These are phyloP conservation scores for Ganoderma boninense DNA, from an alignment of 1,284 basidiomycete genomes.

Conservation along the genomic window DNA sequence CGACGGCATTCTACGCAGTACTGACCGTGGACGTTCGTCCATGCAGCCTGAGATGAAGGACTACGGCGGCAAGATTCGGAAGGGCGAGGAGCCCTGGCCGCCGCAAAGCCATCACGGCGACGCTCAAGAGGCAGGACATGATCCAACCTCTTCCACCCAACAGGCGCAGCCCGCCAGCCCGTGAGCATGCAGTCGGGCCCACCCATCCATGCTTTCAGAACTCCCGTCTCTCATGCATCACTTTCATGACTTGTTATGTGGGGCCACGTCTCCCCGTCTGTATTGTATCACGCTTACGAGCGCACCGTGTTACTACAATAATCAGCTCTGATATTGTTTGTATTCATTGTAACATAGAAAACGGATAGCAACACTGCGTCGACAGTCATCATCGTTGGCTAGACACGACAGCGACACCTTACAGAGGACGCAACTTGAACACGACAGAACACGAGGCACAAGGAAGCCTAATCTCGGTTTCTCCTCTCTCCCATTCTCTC, in stretches of 20 bases:
- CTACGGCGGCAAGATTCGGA: conserved; percentile 24
- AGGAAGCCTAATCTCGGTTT: too few relatives aligned
- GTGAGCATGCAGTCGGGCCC: not conserved
- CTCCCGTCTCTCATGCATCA: not conserved
- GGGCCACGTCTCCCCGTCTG: not conserved
- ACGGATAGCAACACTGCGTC: too few relatives aligned
- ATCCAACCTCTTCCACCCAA: not conserved
- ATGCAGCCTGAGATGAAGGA: conserved; percentile 28
- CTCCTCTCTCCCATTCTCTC: not conserved
- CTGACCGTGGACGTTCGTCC: not conserved
- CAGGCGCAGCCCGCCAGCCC: not conserved
- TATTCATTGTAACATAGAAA: too few relatives aligned
- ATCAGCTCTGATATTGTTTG: too few relatives aligned
- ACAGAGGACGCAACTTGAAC: too few relatives aligned
- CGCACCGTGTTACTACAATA: too few relatives aligned
- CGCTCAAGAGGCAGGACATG: not conserved
- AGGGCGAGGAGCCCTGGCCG: conserved; percentile 30
- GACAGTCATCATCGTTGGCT: too few relatives aligned
- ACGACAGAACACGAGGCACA: not conserved
- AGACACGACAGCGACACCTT: too few relatives aligned
- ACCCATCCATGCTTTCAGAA: not conserved
- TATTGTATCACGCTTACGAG: too few relatives aligned
- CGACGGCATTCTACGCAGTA: not conserved
- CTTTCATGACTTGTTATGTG: not conserved
- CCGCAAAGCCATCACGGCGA: conserved; percentile 4